Evolutionary conservation across 345 rosid species (phyloP), one percentile per base, ranked within the genome.

Genomic region (Rhizophora apiculata): DNA sequence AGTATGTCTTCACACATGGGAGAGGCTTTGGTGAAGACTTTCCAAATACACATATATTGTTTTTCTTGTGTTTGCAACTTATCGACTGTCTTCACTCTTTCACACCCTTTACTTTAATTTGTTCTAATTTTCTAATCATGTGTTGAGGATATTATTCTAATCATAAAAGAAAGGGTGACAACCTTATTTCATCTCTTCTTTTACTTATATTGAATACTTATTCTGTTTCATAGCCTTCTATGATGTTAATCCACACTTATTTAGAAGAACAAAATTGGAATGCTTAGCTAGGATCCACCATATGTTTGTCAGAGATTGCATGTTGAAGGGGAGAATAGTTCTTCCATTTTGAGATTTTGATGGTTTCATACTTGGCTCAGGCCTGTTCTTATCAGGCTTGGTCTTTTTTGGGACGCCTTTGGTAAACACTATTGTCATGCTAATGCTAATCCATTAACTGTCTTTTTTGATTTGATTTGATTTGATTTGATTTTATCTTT

Each of bases 1-100:
- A 88, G 94, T 78, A 58, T 67, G 64, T 60, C 65, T 70, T 57
- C 61, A 30, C 63, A 1, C 1, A 15, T 57, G 18, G 26, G 24
- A 31, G 39, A 36, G 36, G 57, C 43, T 49, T 36, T 21, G 22
- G 19, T 27, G 22, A 21, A 27, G 31, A 49, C 51, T 51, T 32
- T 39, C 37, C 52, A 39, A 21, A 15, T 7, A 16, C 37, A 1
- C 4, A 2, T 31, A 8, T 22, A 54, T 26, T 56, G 21, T 53
- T 10, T 68, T 19, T 53, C 4, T 64, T 8, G 5, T 49, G 7
- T 18, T 43, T 9, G 21, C 13, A 43, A 34, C 19, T 30, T 65
- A 19, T 69, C n/a, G 59, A 10, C 31, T 27, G 20, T 21, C n/a
- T 36, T 27, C 36, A 1, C 21, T 24, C 53, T 20, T 27, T 62